Base-by-base conservation (phyloP, 1,284 basidiomycete species). In the Pascua sp. region DNA sequence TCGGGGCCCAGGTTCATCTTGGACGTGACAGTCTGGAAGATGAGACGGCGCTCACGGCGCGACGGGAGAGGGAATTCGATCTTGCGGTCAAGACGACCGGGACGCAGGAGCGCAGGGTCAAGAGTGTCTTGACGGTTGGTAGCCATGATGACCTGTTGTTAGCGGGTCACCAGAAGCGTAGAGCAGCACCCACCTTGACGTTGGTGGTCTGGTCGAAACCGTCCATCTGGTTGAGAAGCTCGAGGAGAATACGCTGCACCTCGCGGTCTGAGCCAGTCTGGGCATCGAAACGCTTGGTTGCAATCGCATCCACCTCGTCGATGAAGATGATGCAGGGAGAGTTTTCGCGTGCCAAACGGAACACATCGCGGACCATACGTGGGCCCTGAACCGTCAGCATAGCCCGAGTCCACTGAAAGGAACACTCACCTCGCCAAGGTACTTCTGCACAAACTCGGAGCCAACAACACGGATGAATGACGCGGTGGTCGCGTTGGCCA, bases 1-100 rank as follows among this genome's bases (percentile, higher is more conserved):
- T 99, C 96, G 10, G 94, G 92, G 32, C 92, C 88, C 46, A 99
- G 83, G 75, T 96, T 98, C 96, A 99, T 99, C 81, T 96, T 98
- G 69, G 84, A 83, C 5, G 94, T 96, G 55, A 93, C 90, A 11
- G 96, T 98, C 77, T 98, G 96, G 88, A 98, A 98, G 67, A 99
- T 95, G 48, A 99, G 81, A 53, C 96, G 90, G 75, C 94, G 91
- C 80, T 99, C 96, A 67, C 96, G 85, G 59, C 96, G 82, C 36
- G 91, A 91, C 37, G 96, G 96, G 51, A 90, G 81, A 5, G 96
- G 96, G 81, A 98, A 98, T 78, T 98, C 96, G 66, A 99, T 99
- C 82, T 99, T 98, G 71, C 96, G 82, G 80, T 99, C 96, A 13
- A 99, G 82, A 73, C 96, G 91, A 74, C 96, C 96, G 46, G 96